A percentile compares a stretch with the other conserved stretches of the same genome.
These are phyloP conservation scores for Tricholoma flavovirens DNA, from an alignment of 768 basidiomycete species.

Conservation along the genomic window DNA sequence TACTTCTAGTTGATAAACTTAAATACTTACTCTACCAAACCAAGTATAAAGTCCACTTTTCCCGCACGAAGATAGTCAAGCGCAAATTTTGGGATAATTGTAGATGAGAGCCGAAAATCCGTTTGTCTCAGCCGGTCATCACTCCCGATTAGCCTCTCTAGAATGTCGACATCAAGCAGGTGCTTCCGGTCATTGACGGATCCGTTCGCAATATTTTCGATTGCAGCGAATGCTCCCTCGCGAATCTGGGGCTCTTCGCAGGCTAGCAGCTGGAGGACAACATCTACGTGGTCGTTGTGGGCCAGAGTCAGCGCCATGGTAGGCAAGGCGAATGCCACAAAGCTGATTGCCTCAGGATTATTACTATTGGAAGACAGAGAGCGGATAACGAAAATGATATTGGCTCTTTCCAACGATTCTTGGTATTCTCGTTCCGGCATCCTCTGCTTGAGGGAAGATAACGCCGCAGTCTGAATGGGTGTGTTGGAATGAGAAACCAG, in stretches of 20 bases:
- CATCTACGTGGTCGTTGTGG: conserved; percentile 8
- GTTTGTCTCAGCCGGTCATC: background rate
- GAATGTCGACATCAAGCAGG: conserved; percentile 10
- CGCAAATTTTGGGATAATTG: conserved; percentile 11
- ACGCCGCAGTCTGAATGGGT: conserved; percentile 13
- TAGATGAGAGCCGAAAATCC: conserved; percentile 5
- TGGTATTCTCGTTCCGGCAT: conserved; percentile 9
- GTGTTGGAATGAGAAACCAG: conserved; percentile 11
- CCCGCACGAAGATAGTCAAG: conserved; percentile 13
- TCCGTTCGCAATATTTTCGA: conserved; percentile 13
- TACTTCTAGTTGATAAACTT: background rate
- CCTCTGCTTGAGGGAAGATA: conserved; percentile 11
- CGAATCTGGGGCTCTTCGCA: conserved; percentile 11
- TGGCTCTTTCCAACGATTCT: conserved; percentile 13
- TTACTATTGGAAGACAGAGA: conserved; percentile 6
- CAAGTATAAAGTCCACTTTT: conserved; percentile 7
- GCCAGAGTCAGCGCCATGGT: conserved; percentile 11
- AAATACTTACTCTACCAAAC: conserved; percentile 13
- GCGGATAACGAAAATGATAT: conserved; percentile 10
- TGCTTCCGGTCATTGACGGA: conserved; percentile 7
- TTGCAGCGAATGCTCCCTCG: conserved; percentile 11
- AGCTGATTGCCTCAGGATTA: conserved; percentile 13
- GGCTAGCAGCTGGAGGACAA: conserved; percentile 7
- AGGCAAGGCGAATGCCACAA: conserved; percentile 11
- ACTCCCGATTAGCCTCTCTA: conserved; percentile 8